These are phyloP conservation scores for Otatea glauca DNA, from an alignment of 176 grass and related monocot genomes.

Conservation along the genomic window DNA sequence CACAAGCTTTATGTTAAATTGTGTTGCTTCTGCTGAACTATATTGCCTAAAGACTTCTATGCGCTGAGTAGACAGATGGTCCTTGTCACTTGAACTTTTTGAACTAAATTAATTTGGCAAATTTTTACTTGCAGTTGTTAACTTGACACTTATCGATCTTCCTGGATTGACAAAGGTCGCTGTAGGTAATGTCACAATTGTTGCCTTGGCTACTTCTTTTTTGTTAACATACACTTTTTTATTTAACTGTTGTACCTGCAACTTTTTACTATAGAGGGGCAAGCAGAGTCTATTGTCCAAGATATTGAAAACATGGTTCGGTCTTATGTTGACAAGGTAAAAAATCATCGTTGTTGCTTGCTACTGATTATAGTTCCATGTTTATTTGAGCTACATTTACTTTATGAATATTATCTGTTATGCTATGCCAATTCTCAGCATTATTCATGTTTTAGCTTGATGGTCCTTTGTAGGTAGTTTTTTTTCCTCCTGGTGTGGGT, in stretches of 20 bases:
- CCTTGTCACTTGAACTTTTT: slow-evolving; percentile 33
- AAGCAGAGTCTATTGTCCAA: slow-evolving; percentile 89
- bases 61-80: slow-evolving; percentile 5
- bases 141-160: slow-evolving; percentile 99
- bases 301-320: slow-evolving; percentile 99
- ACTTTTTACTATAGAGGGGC: slow-evolving; percentile 71
- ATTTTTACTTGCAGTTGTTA: slow-evolving; percentile 79
- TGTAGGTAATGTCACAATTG: slow-evolving; percentile 68
- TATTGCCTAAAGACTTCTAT: slow-evolving; percentile 11
- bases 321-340: slow-evolving; percentile 95
- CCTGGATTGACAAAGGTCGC: slow-evolving; percentile 98
- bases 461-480: neutral
- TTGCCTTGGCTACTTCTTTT: slow-evolving; percentile 35
- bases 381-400: slow-evolving; percentile 10
- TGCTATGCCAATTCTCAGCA: neutral
- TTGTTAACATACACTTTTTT: slow-evolving; percentile 7
- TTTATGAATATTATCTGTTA: neutral
- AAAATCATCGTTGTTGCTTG: slow-evolving; percentile 19
- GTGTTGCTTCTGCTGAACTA: neutral
- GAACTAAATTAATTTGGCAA: slow-evolving; percentile 41
- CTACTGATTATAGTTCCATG: neutral
- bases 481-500: neutral
- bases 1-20: neutral
- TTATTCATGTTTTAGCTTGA: slow-evolving; percentile 15
- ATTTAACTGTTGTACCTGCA: slow-evolving; percentile 23